Base-by-base conservation (phyloP, 1,139 yeast genomes). In the Saccharomyces hybrid region DNA sequence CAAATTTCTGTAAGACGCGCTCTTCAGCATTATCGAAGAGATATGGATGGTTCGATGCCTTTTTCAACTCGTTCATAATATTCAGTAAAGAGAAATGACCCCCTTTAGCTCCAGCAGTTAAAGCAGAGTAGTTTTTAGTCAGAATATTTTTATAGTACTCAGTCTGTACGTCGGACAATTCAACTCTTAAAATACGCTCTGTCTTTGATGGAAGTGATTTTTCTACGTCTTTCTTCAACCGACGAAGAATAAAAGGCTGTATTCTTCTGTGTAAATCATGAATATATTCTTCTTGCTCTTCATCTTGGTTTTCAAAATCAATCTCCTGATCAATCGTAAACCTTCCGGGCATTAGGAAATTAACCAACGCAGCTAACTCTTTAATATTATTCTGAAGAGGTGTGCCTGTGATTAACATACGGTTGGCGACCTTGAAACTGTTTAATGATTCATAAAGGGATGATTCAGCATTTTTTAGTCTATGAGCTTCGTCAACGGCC, bases 401-500 rank as follows among this genome's bases (percentile, higher is more conserved):
- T 1, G 99, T 95, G 73, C 99, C 99, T 4, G 99, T 95, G 61
- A 95, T 95, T 59, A 95, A 78, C 56, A 95, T 74, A 61, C 98
- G 77, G 70, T 95, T 93, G 4, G 85, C 79, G 14, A 87, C 95
- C 63, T 83, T 86, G 72, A 95, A 90, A 62, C 87, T 88, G 61
- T 78, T 80, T 57, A 95, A 77, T 1, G 96, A 85, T 67, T 91
- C 97, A 32, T 32, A 32, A 5, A 32, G 38, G n/a, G 38, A 32
- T 32, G 95, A 85, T 68, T 91, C 98, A 0, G 96, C 88, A 67
- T 95, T 95, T 64, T 95, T 95, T 66, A 95, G 78, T 66, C 99
- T 80, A 73, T 95, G 99, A 2, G 99, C 99, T 73, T 95, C 99
- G 71, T 95, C 99, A 44, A 95, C 98, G 1, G 99, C 99, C 64